Base-by-base conservation (phyloP, 2,329 filamentous ascomycete genomes). In the Cytospora paraplurivora region DNA sequence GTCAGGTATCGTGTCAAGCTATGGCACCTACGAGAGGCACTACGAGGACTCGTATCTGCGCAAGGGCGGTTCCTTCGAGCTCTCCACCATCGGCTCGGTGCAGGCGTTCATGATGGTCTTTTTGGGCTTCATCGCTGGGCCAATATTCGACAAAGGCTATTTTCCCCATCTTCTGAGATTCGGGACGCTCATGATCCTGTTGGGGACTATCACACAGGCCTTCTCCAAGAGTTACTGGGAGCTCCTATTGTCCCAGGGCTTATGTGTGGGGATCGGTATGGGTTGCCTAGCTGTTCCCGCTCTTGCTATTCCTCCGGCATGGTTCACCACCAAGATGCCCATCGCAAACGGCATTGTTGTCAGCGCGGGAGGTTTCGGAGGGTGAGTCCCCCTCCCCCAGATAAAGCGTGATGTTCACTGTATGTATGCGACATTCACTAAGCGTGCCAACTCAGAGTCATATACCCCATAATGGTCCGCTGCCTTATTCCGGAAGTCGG, bases 61-160 rank as follows among this genome's bases (percentile, higher is more conserved):
- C 10, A 55, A 64, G 17, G 69, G 68, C 35, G 73, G 73, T 7
- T 69, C 77, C 1, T 79, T 77, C 4, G 69, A 72, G 56, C 79
- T 82, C 52, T 78, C 78, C 5, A 80, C 78, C 76, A 79, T 81
- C 52, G 78, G 77, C 4, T 76, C 77, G 8, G 67, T 80, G 19
- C 79, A 81, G 66, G 71, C 71, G 7, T 77, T 77, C 50, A 71
- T 80, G 33, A 70, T 81, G 55, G 72, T 79, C 66, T 71, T 79
- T 33, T 70, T 75, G 12, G 77, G 78, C 17, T 69, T 76, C 50
- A 62, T 80, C 52, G 73, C 75, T 15, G 79, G 79, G 0, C 76
- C 77, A 1, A 66, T 79, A 0, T 78, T 76, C 64, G 79, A 82
- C 64, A 71, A 71, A 19, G 79, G 79, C n/a, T 72, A 79, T 67